Evolutionary conservation across 2,329 filamentous ascomycete genomes (phyloP).

Genomic region (Cladosporium sp.): DNA sequence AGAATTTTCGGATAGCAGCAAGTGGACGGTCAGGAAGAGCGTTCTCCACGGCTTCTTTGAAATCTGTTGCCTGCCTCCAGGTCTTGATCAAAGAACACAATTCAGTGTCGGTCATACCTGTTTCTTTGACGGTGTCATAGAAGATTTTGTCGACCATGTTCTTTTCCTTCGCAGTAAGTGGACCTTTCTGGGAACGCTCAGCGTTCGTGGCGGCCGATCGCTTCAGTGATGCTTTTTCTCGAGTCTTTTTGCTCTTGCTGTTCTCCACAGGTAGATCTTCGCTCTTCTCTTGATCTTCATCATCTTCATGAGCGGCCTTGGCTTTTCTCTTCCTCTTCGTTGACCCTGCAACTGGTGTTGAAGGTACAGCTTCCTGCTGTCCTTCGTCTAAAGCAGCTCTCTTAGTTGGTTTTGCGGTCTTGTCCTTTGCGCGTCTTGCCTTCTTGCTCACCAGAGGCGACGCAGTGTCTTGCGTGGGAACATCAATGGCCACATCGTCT

Average conservation of each 20-base stretch:
- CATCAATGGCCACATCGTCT: neutral
- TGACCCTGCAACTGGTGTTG: neutral
- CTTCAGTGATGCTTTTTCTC: neutral
- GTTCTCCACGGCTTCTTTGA: constrained; percentile 29
- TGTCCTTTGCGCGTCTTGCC: neutral
- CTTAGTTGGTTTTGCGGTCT: neutral
- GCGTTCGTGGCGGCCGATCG: neutral
- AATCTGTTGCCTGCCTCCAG: constrained; percentile 35
- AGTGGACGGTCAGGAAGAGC: constrained; percentile 37
- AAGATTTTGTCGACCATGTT: constrained; percentile 31
- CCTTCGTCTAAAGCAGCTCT: neutral
- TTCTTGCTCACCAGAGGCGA: constrained; percentile 4
- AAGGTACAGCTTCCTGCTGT: neutral
- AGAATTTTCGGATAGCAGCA: constrained; percentile 43
- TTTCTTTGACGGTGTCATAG: constrained; percentile 21
- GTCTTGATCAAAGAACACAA: constrained; percentile 27
- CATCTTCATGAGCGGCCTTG: neutral
- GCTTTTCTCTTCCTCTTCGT: neutral
- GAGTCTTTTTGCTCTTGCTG: neutral
- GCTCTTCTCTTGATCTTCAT: neutral
- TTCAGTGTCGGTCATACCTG: constrained; percentile 23
- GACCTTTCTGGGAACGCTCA: constrained; percentile 4
- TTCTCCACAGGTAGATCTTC: neutral
- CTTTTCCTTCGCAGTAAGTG: constrained; percentile 27
- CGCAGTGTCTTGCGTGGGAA: neutral